These are phyloP conservation scores for Teratosphaeria gauchensis DNA, from an alignment of 2,329 filamentous ascomycete genomes.

Conservation along the genomic window DNA sequence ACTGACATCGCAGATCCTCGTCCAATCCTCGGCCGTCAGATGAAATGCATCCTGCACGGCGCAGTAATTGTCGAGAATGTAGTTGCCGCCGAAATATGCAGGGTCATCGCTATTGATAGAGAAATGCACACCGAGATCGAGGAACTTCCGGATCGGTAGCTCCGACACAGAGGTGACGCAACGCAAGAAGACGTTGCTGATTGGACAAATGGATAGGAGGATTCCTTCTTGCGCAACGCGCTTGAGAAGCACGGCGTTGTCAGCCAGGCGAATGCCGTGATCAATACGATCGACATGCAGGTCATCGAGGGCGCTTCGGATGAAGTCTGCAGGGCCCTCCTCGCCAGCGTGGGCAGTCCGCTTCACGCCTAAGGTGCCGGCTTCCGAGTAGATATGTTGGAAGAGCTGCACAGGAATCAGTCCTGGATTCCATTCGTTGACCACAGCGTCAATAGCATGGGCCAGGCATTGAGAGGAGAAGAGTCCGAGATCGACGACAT, in stretches of 20 bases:
- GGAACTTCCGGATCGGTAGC: slow-evolving; percentile 53
- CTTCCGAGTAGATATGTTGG: slow-evolving; percentile 50
- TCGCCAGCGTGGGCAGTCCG: slow-evolving; percentile 70
- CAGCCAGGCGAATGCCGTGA: slow-evolving; percentile 58
- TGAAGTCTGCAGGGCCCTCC: slow-evolving; percentile 60
- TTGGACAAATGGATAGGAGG: slow-evolving; percentile 61
- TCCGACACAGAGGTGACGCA: slow-evolving; percentile 45
- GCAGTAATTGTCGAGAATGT: slow-evolving; percentile 66
- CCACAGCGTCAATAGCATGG: too few species aligned
- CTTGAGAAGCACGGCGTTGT: slow-evolving; percentile 50
- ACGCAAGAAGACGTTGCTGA: slow-evolving; percentile 60
- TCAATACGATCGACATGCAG: slow-evolving; percentile 60
- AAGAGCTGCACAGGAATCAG: slow-evolving; percentile 37
- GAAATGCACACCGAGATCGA: slow-evolving; percentile 56
- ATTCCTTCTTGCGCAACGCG: slow-evolving; percentile 48
- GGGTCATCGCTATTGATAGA: slow-evolving; percentile 68
- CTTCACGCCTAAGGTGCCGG: slow-evolving; percentile 43
- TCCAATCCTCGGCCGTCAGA: slow-evolving; percentile 57
- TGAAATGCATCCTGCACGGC: slow-evolving; percentile 64
- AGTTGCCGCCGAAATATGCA: slow-evolving; percentile 61
- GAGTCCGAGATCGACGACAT: not conserved
- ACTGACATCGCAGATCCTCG: slow-evolving; percentile 48
- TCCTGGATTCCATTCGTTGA: not conserved
- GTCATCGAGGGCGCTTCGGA: slow-evolving; percentile 52
- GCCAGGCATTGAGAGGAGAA: not conserved